These are phyloP conservation scores for Saccharomycopsis synnaedendra DNA, from an alignment of 805 yeast genomes.

Conservation along the genomic window DNA sequence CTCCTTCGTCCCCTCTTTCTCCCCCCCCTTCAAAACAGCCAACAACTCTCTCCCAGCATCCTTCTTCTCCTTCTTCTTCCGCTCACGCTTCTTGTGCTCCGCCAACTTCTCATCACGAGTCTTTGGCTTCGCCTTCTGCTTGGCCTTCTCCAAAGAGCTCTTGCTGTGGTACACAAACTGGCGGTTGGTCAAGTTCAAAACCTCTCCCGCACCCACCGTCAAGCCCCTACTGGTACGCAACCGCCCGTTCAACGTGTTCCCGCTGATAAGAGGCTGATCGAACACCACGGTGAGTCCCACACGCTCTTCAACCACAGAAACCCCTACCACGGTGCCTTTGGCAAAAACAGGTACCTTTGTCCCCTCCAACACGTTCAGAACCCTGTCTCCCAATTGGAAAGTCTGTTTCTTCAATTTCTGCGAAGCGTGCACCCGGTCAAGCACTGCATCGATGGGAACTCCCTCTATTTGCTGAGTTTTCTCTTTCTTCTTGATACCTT, in stretches of 20 bases:
- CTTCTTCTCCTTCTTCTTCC: constrained; percentile 23
- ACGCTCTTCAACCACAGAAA: constrained; percentile 39
- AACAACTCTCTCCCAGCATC: constrained; percentile 17
- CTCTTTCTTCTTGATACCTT: constrained; percentile 32
- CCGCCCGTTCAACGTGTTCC: constrained; percentile 71
- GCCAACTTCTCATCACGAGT: constrained; percentile 18
- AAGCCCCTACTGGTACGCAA: constrained; percentile 72
- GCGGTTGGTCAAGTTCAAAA: constrained; percentile 63
- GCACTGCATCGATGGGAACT: constrained; percentile 75
- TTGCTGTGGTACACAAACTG: constrained; percentile 71
- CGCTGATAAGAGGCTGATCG: constrained; percentile 75
- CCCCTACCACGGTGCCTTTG: constrained; percentile 81
- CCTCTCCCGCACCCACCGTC: constrained; percentile 68
- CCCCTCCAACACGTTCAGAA: constrained; percentile 69
- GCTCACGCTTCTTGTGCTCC: constrained; percentile 21
- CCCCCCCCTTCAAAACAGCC: background rate
- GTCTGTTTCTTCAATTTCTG: constrained; percentile 62
- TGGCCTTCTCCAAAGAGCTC: constrained; percentile 36
- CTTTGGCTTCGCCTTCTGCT: constrained; percentile 15
- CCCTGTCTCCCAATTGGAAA: constrained; percentile 83
- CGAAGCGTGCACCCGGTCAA: constrained; percentile 58
- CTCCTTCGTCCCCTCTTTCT: constrained; percentile 2
- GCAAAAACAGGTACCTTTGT: constrained; percentile 85
- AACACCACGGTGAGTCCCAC: constrained; percentile 68
- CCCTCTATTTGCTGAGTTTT: constrained; percentile 54